Conservation (phyloP, 345 rosid genomes). For the Lenwebbia sp. region DNA sequence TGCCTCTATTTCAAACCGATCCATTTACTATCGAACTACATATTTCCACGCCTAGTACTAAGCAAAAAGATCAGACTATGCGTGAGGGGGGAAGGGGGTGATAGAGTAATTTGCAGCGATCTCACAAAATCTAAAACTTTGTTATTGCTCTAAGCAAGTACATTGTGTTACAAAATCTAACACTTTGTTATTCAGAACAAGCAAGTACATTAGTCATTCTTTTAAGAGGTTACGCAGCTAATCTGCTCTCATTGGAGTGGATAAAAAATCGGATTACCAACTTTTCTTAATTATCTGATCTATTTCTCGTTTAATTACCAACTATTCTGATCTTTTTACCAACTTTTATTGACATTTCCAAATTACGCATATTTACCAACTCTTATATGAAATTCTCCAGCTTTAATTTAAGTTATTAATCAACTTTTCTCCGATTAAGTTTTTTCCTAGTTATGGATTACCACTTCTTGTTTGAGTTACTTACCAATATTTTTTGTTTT, state of each 20-base stretch:
- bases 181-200: neutral
- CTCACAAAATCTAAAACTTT: too few species aligned
- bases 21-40: too few species aligned
- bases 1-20: too few species aligned
- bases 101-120: too few species aligned
- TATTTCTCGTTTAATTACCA: neutral
- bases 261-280: neutral
- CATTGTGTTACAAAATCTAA: too few species aligned
- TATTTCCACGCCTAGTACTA: too few species aligned
- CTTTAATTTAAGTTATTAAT: neutral
- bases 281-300: neutral
- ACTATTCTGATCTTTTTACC: neutral
- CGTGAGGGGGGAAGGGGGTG: too few species aligned
- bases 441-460: neutral
- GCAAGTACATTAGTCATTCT: neutral
- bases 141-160: too few species aligned
- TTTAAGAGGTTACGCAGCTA: neutral
- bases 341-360: neutral
- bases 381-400: neutral
- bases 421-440: neutral
- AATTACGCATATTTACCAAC: neutral
- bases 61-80: too few species aligned
- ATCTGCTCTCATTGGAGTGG: neutral
- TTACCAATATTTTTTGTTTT: neutral
- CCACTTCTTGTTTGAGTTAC: neutral